Base-by-base conservation (phyloP, 2,329 filamentous ascomycete species). In the Trichophyton rubrum region DNA sequence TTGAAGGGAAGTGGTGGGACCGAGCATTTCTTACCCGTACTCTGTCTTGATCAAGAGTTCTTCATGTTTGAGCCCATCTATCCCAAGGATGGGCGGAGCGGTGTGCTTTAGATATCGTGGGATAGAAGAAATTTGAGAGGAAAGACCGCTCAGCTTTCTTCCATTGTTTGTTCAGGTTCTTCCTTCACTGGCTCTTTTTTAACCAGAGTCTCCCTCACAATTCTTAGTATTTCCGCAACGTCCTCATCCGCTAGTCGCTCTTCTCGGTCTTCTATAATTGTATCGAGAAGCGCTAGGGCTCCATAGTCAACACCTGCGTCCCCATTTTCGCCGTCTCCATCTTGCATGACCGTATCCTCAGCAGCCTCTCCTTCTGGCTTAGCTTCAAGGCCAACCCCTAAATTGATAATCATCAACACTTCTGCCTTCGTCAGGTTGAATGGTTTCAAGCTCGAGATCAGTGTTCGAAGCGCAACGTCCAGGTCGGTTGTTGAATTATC, bases 361-460 rank as follows among this genome's bases (percentile, higher is more conserved):
- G 62, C 63, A 15, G 56, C 62, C 13, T 65, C 66, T 5, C 27
- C 67, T 57, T 58, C 51, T 20, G 30, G 30, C 33, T 51, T 59
- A 7, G 27, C 60, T 24, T 62, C 59, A 15, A 75, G 27, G 2
- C 75, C 76, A 15, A 77, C 65, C 0, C 77, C 75, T 27, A 78
- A 65, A 62, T 79, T 78, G 20, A 78, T 64, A 58, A 78, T 72
- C 70, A 74, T 77, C 17, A 77, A 63, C 8, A 76, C 73, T 65
- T 79, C 77, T 0, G 73, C 75, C 65, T 79, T 78, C 30, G 76
- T 78, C 17, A 78, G 67, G 15, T 70, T 71, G 56, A 72, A 77
- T 0, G 73, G 73, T 49, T 71, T 68, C 4, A 78, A 63, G 13
- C 67, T 67, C 0, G 64, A 65, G 24, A 78, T 68, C 3, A 77